Percentiles rank a stretch among this genome's conserved stretches.
Evolutionary conservation across 306 rosid species (phyloP).

Genomic region (Cyclanthera cordifolia): DNA sequence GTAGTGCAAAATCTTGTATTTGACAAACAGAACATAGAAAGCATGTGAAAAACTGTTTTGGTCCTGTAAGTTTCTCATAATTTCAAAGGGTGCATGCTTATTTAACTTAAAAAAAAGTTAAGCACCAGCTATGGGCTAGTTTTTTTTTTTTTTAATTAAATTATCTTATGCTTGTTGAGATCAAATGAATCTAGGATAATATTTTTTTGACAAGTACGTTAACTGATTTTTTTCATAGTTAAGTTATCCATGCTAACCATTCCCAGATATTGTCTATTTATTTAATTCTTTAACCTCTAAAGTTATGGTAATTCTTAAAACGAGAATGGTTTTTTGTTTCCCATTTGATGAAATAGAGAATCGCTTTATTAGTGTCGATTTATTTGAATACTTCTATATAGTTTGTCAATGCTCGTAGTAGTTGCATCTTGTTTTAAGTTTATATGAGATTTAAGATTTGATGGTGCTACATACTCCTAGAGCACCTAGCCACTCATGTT

Average conservation of each 20-base stretch:
- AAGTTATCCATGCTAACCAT: not conserved
- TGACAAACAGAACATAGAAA: not conserved
- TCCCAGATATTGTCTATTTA: not conserved
- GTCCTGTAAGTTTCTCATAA: not conserved
- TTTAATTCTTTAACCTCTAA: not conserved
- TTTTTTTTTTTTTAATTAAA: not conserved
- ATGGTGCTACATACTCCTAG: not conserved
- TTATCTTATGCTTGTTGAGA: not conserved
- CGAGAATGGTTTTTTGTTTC: not conserved
- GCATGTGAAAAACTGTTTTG: not conserved
- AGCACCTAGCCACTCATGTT: constrained; percentile 15
- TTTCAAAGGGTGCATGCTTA: not conserved
- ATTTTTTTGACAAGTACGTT: too few relatives aligned
- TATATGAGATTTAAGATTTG: not conserved
- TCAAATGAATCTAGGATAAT: not conserved
- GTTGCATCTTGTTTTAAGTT: not conserved
- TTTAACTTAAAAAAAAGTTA: not conserved
- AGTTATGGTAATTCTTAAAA: not conserved
- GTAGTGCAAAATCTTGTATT: not conserved
- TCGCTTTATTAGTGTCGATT: not conserved
- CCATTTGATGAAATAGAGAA: not conserved
- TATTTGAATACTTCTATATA: not conserved
- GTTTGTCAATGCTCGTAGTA: not conserved
- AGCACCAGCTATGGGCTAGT: not conserved
- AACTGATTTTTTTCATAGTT: not conserved